Conservation (phyloP, 2,329 filamentous ascomycete genomes). For the Diaporthe sp. region DNA sequence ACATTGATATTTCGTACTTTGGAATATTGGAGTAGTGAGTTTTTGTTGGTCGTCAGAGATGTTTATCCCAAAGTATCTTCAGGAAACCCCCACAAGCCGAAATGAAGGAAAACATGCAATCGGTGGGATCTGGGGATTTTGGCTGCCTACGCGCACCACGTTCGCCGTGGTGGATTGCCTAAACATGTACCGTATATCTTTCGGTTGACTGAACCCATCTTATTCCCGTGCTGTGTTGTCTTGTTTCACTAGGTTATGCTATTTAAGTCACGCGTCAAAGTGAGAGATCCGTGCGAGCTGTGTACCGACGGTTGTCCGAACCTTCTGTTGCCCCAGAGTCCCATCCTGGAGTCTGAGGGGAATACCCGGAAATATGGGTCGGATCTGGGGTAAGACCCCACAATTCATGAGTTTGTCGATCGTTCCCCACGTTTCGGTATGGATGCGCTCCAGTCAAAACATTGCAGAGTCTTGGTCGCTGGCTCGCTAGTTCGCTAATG, state of each 20-base stretch:
- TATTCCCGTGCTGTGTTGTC: background rate
- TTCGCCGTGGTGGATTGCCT: background rate
- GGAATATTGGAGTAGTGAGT: background rate
- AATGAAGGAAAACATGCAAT: background rate
- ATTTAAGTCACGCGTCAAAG: background rate
- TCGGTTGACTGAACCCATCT: background rate
- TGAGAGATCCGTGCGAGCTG: background rate
- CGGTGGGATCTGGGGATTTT: background rate
- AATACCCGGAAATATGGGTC: slow-evolving; percentile 8
- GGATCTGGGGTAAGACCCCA: slow-evolving; percentile 21
- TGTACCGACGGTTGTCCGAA: background rate
- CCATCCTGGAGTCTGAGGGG: slow-evolving; percentile 26
- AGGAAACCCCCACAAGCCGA: background rate
- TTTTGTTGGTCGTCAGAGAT: background rate
- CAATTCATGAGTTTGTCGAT: slow-evolving; percentile 7
- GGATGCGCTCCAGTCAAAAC: slow-evolving; percentile 34
- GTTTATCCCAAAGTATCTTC: background rate
- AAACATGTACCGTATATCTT: background rate
- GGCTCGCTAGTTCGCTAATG: background rate
- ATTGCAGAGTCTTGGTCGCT: background rate
- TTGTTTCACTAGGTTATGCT: background rate
- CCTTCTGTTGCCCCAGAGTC: background rate
- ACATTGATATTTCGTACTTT: background rate
- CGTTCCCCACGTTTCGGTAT: background rate
- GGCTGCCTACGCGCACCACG: background rate